Base-by-base conservation (phyloP, 768 basidiomycete genomes). In the Tubosaeta brunneosetosa region DNA sequence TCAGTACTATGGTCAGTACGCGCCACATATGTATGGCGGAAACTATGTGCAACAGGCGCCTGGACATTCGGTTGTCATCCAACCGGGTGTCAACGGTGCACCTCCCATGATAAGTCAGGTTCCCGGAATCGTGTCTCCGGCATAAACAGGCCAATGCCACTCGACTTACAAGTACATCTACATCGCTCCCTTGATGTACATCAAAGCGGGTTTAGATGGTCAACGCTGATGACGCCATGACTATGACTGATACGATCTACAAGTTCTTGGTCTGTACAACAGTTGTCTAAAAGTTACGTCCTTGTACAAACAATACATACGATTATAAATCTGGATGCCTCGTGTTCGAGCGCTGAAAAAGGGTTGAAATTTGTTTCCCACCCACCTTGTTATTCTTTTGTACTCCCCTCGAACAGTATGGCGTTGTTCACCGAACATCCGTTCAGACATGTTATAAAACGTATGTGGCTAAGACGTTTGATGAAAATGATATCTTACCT, bases 51-150 rank as follows among this genome's bases (percentile, higher is more conserved):
- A 74, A 58, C 80, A 79, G 55, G 68, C 64, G 52, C 80, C 81
- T 47, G 85, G 85, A 8, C 79, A 82, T 59, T 80, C 86, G 8
- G 70, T 86, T 56, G 71, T 89, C 43, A 82, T 90, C 55, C 85
- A 86, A 58, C 87, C 84, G 29, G 80, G 82, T 43, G 53, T 75
- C 51, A 78, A 81, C 55, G 85, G 86, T 34, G 75, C 73, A 36
- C 77, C 80, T 19, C 73, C 86, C 13, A 75, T 77, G n/a, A 71
- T 89, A 46, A 82, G 80, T 14, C 83, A 84, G 58, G 68, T 86
- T 27, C 84, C 80, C 19, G 63, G 63, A 60, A 42, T 70, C 44
- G 58, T 66, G 27, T 40, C 63, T 27, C 55, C 56, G 14, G 55
- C 45, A 33, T 40, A 46, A 19, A 49, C 38, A 31, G 47, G 48